Percentiles rank a stretch among this genome's conserved stretches.
These are phyloP conservation scores for Alternaria novae-zelandiae DNA, from an alignment of 2,329 filamentous ascomycete genomes.

Conservation along the genomic window DNA sequence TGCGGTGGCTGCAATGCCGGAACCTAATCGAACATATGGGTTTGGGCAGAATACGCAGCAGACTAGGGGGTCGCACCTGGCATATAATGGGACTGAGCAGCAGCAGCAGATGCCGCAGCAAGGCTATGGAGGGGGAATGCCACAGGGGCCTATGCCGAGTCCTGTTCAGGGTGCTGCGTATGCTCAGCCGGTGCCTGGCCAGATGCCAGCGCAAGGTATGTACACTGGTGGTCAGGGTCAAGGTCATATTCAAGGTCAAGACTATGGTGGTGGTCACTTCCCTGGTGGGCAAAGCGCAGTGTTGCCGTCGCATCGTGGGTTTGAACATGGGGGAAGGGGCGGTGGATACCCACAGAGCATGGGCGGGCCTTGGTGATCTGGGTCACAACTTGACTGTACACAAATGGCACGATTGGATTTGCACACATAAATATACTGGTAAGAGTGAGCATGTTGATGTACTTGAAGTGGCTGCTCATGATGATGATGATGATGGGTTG, in stretches of 20 bases:
- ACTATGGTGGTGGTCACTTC: background rate
- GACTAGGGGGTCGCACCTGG: background rate
- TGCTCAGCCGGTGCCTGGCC: background rate
- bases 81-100: background rate
- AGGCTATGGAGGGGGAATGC: background rate
- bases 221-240: background rate
- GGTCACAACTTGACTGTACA: background rate
- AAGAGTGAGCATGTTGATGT: background rate
- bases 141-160: background rate
- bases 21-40: constrained; percentile 12
- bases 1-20: background rate
- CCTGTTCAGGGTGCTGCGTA: constrained; percentile 1
- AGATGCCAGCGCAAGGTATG: constrained; percentile 3
- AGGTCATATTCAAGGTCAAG: background rate
- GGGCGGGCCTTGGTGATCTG: constrained; percentile 11
- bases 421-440: background rate
- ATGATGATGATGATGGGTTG: background rate
- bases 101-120: constrained; percentile 3
- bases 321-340: background rate
- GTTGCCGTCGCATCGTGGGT: background rate
- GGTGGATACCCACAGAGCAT: constrained; percentile 13
- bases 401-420: background rate
- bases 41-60: constrained; percentile 9
- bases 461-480: background rate
- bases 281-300: background rate